These are phyloP conservation scores for Kurtzmaniella natalensis DNA, from an alignment of 1,139 yeast genomes.

Conservation along the genomic window DNA sequence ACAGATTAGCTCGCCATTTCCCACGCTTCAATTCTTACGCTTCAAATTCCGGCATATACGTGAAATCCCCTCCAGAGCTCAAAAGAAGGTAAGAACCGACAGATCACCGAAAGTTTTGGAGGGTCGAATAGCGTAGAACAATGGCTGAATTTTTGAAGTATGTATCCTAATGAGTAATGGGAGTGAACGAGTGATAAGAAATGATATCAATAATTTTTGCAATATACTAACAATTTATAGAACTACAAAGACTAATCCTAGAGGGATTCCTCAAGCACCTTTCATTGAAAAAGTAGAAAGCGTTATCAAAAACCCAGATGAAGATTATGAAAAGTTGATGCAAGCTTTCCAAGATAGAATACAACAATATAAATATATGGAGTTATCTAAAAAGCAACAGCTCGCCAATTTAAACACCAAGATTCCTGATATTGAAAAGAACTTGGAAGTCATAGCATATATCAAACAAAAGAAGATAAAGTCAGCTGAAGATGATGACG, in stretches of 20 bases:
- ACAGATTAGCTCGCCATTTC: too few relatives aligned
- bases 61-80: too few relatives aligned
- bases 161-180: conserved; percentile 6
- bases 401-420: conserved; percentile 63
- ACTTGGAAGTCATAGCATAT: conserved; percentile 66
- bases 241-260: conserved; percentile 62
- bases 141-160: conserved; percentile 16
- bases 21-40: too few relatives aligned
- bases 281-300: conserved; percentile 83
- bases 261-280: conserved; percentile 97
- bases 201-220: not conserved
- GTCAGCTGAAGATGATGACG: conserved; percentile 22
- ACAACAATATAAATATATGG: conserved; percentile 84
- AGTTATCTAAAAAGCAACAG: conserved; percentile 69
- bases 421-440: conserved; percentile 87
- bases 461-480: conserved; percentile 44
- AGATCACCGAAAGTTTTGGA: too few relatives aligned
- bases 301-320: conserved; percentile 57
- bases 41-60: too few relatives aligned
- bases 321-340: conserved; percentile 68
- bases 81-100: too few relatives aligned
- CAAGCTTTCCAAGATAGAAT: conserved; percentile 72
- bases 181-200: not conserved
- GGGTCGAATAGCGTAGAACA: too few relatives aligned
- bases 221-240: conserved; percentile 28